Percentiles rank a stretch among this genome's conserved stretches.
Conservation (phyloP, 2,329 filamentous ascomycete genomes). For the Tolypocladium pustulatum region DNA sequence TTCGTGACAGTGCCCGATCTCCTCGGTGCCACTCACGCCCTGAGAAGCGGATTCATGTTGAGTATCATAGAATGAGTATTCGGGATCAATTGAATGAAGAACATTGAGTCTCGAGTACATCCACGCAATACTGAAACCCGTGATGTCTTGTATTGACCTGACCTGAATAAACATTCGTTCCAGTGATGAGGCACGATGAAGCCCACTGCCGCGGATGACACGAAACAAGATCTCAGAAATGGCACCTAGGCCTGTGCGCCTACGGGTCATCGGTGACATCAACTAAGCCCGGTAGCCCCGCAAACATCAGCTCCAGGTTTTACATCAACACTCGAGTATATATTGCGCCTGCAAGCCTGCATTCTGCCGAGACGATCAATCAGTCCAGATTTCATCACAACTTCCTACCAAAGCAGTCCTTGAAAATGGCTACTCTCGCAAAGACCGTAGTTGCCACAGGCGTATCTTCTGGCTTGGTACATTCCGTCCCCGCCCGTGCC, state of each 20-base stretch:
- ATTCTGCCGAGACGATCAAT: not conserved
- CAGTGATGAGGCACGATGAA: not conserved
- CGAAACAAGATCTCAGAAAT: not conserved
- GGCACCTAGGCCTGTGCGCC: too few species aligned
- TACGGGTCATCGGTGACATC: not conserved
- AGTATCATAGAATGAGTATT: too few species aligned
- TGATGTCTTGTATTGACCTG: not conserved
- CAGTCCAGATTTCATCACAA: not conserved
- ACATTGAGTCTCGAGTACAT: not conserved
- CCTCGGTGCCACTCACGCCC: not conserved
- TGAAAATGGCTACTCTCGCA: not conserved
- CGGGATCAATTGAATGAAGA: not conserved
- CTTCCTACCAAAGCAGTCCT: not conserved
- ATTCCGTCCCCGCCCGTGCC: not conserved
- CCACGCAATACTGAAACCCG: not conserved
- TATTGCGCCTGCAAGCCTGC: not conserved
- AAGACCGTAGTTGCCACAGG: conserved; percentile 2
- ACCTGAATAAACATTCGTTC: not conserved
- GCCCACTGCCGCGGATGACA: not conserved
- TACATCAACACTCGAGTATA: not conserved
- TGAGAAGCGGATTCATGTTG: not conserved
- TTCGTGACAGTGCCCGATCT: not conserved
- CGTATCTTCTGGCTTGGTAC: conserved; percentile 1
- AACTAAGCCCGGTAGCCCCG: not conserved
- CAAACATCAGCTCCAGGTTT: not conserved